Evolutionary conservation across 345 rosid genomes (phyloP), one percentile per base, ranked within the genome.

Genomic region (Eucalyptus erythrocorys): DNA sequence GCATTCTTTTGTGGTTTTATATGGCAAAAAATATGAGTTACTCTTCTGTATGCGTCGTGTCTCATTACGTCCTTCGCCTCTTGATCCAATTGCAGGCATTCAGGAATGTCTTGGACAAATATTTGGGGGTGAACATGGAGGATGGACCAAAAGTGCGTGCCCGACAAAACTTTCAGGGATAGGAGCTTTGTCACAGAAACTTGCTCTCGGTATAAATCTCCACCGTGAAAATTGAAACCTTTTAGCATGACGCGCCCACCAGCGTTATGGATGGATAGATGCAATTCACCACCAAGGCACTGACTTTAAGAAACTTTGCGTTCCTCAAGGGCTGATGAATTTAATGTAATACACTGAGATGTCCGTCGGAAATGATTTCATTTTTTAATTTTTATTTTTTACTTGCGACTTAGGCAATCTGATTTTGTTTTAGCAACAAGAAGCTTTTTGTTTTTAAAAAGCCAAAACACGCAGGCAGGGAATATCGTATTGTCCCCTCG

Each of bases 91-190:
- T 91, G 91, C 96, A 95, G 99, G 97, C 92, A 85, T 94, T 95
- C 92, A 89, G 94, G 91, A 95, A 90, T 90, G 96, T 95, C 48
- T 55, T 94, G 89, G 95, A 94, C 86, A 95, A 95, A 87, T 94
- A 93, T 76, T 48, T 94, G 92, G 98, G 96, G 76, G 96, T 93
- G 87, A 92, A 89, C 88, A 90, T 90, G 57, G 82, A 76, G 82
- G 82, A 76, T 21, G 82, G 82, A 37, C 47, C 82, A 21, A 76
- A 40, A 76, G 15, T 11, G 82, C 15, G 47, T 40, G 82, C 26
- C 47, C 82, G 82, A 24, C 24, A 40, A 11, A 76, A 76, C 82
- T 76, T 76, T 76, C 16, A 10, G 82, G 47, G 47, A 40, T 21
- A 76, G 27, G 1, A 40, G 9, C 45, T 76, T 76, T 76, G 82